phyloP scores from a whole-genome alignment of 495 filamentous ascomycete species.

The Podospora appendiculata region DNA sequence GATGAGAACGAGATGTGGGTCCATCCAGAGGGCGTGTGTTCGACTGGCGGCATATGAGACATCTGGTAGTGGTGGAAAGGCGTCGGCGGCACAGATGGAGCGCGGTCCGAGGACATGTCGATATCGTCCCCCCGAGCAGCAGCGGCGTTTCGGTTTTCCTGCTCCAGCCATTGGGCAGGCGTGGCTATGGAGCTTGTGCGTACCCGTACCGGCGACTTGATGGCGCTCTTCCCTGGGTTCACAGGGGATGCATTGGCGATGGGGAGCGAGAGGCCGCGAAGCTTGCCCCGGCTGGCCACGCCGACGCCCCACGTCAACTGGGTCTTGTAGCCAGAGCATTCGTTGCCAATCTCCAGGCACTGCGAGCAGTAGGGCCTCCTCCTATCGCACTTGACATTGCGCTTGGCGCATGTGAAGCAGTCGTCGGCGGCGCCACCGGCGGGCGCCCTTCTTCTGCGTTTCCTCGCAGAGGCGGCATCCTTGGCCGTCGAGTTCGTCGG shows the following conservation, averaged over 20 bases:
- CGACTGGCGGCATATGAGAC: conserved; percentile 27
- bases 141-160: conserved; percentile 11
- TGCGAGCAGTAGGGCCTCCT: conserved; percentile 91
- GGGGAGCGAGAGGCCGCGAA: conserved; percentile 80
- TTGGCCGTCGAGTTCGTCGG: conserved; percentile 30
- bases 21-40: conserved; percentile 25
- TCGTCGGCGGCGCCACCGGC: conserved; percentile 88
- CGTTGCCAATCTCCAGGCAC: conserved; percentile 83
- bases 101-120: conserved; percentile 16
- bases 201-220: conserved; percentile 22
- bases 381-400: conserved; percentile 79
- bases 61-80: conserved; percentile 33
- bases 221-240: conserved; percentile 38
- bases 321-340: conserved; percentile 96
- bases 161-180: conserved; percentile 29
- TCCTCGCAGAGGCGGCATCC: conserved; percentile 48
- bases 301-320: conserved; percentile 97
- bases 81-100: conserved; percentile 15
- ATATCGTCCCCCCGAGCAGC: conserved; percentile 11
- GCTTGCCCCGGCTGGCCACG: conserved; percentile 92
- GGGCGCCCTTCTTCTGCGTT: conserved; percentile 80
- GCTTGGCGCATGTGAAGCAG: conserved; percentile 88
- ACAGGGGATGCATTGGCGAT: conserved; percentile 66
- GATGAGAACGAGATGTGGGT: conserved; percentile 24
- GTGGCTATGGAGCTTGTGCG: conserved; percentile 31